Percentiles rank a stretch among this genome's conserved stretches.
Evolutionary conservation across 805 yeast species (phyloP).

Genomic region (Cyberlindnera bimundalis): DNA sequence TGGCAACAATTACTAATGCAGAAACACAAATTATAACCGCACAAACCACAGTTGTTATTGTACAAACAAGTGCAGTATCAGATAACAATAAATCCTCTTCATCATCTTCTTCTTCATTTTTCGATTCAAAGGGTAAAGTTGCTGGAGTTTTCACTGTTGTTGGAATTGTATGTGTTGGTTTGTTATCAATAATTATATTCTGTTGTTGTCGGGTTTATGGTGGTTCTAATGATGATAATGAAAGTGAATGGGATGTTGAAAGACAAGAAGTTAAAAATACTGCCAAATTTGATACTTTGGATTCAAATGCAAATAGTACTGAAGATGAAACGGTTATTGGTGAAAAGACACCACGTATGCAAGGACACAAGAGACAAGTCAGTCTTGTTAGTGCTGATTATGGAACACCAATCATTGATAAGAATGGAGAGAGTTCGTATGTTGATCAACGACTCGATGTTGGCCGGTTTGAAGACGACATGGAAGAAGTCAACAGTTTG

Average conservation of each 20-base stretch:
- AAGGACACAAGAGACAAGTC: slow-evolving; percentile 6
- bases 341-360: slow-evolving; percentile 4
- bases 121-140: slow-evolving; percentile 64
- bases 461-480: slow-evolving; percentile 39
- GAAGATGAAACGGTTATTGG: slow-evolving; percentile 13
- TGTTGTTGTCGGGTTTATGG: slow-evolving; percentile 34
- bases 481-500: slow-evolving; percentile 38
- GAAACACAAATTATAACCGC: slow-evolving; percentile 12
- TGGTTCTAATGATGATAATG: slow-evolving; percentile 11
- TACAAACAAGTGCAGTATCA: slow-evolving; percentile 11
- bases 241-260: slow-evolving; percentile 13
- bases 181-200: slow-evolving; percentile 41
- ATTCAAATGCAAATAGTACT: slow-evolving; percentile 6
- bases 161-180: slow-evolving; percentile 52
- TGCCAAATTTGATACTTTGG: neutral
- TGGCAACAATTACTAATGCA: slow-evolving; percentile 14
- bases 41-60: slow-evolving; percentile 11
- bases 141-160: slow-evolving; percentile 81
- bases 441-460: slow-evolving; percentile 66
- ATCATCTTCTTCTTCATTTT: slow-evolving; percentile 41
- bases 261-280: slow-evolving; percentile 1
- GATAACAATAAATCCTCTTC: slow-evolving; percentile 14
- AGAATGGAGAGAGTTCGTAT: slow-evolving; percentile 23
- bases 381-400: slow-evolving; percentile 11
- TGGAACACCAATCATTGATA: slow-evolving; percentile 19